Conservation (phyloP, 257 asterid species). For the Capsicum baccatum region DNA sequence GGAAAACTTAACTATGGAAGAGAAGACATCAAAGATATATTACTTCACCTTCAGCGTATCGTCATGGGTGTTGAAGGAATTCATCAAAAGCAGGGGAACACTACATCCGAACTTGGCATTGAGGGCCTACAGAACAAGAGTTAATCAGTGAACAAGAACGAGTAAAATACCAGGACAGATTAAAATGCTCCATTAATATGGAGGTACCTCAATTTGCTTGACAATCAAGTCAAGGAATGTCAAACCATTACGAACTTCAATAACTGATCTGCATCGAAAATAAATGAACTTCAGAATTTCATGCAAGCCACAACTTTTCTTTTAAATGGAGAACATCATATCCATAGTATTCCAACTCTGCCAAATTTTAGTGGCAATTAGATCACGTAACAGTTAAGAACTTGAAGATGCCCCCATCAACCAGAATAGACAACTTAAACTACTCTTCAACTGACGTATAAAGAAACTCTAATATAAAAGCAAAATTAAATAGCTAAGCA, state of each 20-base stretch:
- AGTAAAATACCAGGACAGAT: not conserved
- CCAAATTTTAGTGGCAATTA: not conserved
- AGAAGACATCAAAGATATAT: not conserved
- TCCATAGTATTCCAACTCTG: not conserved
- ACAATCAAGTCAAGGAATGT: constrained; percentile 98
- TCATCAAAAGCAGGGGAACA: constrained; percentile 96
- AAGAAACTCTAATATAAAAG: not conserved
- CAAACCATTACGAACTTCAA: constrained; percentile 96
- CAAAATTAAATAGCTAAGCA: not conserved
- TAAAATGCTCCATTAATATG: not conserved
- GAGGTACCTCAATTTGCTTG: constrained; percentile 90
- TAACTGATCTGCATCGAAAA: constrained; percentile 74
- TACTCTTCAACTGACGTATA: not conserved
- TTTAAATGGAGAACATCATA: not conserved
- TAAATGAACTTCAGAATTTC: not conserved
- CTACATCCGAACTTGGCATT: constrained; percentile 84
- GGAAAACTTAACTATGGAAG: not conserved
- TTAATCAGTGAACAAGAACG: not conserved
- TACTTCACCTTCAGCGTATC: constrained; percentile 84
- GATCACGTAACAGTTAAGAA: not conserved
- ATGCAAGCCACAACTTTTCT: not conserved
- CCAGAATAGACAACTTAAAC: not conserved
- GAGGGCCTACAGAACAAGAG: constrained; percentile 63
- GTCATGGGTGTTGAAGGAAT: constrained; percentile 98
- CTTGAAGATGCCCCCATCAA: not conserved